A percentile compares a stretch with the other conserved stretches of the same genome.
Evolutionary conservation across 257 asterid genomes (phyloP).

Genomic region (Osmanthus fragrans): DNA sequence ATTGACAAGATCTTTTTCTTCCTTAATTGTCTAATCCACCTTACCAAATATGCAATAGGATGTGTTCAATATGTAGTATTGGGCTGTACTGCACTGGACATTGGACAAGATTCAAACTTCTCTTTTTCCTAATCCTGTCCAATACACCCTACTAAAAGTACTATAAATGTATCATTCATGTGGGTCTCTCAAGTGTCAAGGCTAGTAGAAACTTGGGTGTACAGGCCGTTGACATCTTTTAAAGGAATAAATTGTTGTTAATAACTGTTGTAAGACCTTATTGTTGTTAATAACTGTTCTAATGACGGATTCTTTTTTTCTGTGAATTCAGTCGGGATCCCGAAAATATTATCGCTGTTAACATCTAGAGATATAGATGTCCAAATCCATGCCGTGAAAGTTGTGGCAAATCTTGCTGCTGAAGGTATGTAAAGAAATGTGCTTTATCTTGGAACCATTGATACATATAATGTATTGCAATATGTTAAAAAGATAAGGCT

Average conservation of each 20-base stretch:
- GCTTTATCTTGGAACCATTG: constrained; percentile 1
- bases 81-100: background rate
- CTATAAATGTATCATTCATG: background rate
- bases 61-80: background rate
- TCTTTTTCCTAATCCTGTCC: background rate
- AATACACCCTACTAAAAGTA: background rate
- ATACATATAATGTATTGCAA: background rate
- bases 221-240: background rate
- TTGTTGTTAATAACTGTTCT: background rate
- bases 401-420: constrained; percentile 96
- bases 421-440: constrained; percentile 56
- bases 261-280: background rate
- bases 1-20: constrained; percentile 2
- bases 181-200: background rate
- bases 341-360: constrained; percentile 75
- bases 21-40: background rate
- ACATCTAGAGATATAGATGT: constrained; percentile 75
- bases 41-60: background rate
- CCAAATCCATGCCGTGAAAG: constrained; percentile 94
- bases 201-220: background rate
- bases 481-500: background rate
- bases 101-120: background rate
- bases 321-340: constrained; percentile 73
- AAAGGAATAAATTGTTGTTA: background rate
- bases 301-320: background rate